phyloP scores from a whole-genome alignment of 2,329 filamentous ascomycete species.

The Calonectria hongkongensis region DNA sequence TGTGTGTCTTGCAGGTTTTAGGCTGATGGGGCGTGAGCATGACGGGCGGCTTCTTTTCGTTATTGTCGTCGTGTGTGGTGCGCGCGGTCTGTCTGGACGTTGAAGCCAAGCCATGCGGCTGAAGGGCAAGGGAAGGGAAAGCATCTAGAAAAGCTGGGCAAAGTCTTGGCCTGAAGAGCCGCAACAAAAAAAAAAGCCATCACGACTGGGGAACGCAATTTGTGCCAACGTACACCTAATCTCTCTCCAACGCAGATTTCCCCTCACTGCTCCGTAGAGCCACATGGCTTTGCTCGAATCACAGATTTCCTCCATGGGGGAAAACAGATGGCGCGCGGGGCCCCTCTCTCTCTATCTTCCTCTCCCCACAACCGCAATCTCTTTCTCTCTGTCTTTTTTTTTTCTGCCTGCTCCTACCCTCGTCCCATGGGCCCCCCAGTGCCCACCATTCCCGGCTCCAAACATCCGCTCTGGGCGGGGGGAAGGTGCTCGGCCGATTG shows the following conservation, averaged over 20 bases:
- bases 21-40: constrained; percentile 2
- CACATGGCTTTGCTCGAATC: neutral
- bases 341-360: constrained; percentile 10
- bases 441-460: constrained; percentile 45
- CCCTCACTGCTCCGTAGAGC: neutral
- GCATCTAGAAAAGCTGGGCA: constrained; percentile 23
- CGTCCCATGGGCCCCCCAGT: constrained; percentile 8
- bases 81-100: neutral
- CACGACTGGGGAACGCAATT: neutral
- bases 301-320: constrained; percentile 3
- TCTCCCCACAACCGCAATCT: constrained; percentile 25
- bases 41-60: neutral
- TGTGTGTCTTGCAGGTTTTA: neutral
- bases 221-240: neutral
- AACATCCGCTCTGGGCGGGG: constrained; percentile 34
- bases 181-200: constrained; percentile 2
- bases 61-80: neutral
- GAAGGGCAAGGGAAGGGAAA: neutral
- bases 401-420: neutral
- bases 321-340: neutral
- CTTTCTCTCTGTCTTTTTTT: neutral
- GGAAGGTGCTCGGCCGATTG: constrained; percentile 33
- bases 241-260: neutral
- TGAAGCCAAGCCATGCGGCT: neutral
- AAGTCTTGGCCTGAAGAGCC: constrained; percentile 12